Percentiles rank a stretch among this genome's conserved stretches.
phyloP scores from a whole-genome alignment of 169 alveolate species.

The Cardiosporidium cionae region DNA sequence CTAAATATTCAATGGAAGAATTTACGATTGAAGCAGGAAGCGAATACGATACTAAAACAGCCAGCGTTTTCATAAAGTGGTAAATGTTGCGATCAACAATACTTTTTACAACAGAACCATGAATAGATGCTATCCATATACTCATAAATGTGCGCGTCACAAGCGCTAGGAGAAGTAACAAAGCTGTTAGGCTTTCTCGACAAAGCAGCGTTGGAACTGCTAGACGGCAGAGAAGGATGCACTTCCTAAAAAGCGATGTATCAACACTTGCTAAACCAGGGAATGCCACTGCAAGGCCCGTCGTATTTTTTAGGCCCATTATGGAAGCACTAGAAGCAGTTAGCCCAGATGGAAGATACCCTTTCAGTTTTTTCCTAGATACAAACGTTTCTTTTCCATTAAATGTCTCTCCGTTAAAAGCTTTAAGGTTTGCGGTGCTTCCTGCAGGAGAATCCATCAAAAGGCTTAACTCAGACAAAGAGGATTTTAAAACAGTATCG shows the following conservation, averaged over 20 bases:
- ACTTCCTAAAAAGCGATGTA: background rate
- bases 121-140: conserved; percentile 60
- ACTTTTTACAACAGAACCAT: conserved; percentile 63
- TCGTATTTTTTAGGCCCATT: background rate
- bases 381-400: background rate
- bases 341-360: background rate
- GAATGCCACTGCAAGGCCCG: background rate
- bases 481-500: background rate
- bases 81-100: conserved; percentile 48
- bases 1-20: conserved; percentile 53
- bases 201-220: background rate
- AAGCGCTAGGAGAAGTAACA: conserved; percentile 48
- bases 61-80: conserved; percentile 47
- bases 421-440: no score
- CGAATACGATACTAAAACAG: conserved; percentile 46
- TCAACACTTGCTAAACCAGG: background rate
- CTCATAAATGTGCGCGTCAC: conserved; percentile 62
- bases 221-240: background rate
- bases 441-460: background rate
- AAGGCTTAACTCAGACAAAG: background rate
- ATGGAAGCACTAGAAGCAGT: background rate
- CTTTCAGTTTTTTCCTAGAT: background rate
- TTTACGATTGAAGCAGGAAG: conserved; percentile 71
- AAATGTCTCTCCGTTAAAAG: background rate
- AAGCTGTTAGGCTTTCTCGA: background rate